These are phyloP conservation scores for Fusarium nurragi DNA, from an alignment of 2,329 filamentous ascomycete genomes.

Conservation along the genomic window DNA sequence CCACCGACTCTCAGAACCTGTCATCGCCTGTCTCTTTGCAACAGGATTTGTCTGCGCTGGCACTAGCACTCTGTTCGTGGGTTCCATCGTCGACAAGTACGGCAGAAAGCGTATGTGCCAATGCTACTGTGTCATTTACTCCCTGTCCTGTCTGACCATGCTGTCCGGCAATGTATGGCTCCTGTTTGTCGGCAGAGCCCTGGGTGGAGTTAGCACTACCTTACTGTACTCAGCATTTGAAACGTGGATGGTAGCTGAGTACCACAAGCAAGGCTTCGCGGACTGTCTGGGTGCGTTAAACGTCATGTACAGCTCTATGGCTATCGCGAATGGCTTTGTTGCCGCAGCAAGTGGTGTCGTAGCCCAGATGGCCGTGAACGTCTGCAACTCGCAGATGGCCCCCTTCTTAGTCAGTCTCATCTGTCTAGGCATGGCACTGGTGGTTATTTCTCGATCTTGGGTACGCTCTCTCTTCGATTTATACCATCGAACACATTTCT, in stretches of 20 bases:
- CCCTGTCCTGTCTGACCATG: not conserved
- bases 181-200: not conserved
- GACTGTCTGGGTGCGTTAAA: not conserved
- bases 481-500: not conserved
- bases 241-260: not conserved
- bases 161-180: fast-evolving
- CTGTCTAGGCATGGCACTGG: not conserved
- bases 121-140: not conserved
- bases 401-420: not conserved
- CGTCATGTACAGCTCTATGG: not conserved
- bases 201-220: not conserved
- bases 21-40: not conserved
- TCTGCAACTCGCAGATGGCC: not conserved
- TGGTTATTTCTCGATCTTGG: not conserved
- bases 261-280: not conserved
- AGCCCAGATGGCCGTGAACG: not conserved
- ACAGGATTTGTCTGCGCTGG: not conserved
- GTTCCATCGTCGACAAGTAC: not conserved
- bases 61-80: not conserved
- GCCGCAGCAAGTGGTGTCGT: fast-evolving
- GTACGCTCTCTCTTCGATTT: not conserved
- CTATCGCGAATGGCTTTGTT: not conserved
- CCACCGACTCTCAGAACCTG: not conserved
- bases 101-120: not conserved
- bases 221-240: not conserved